phyloP scores from a whole-genome alignment of 495 filamentous ascomycete species.

The Amniculicola lignicola region DNA sequence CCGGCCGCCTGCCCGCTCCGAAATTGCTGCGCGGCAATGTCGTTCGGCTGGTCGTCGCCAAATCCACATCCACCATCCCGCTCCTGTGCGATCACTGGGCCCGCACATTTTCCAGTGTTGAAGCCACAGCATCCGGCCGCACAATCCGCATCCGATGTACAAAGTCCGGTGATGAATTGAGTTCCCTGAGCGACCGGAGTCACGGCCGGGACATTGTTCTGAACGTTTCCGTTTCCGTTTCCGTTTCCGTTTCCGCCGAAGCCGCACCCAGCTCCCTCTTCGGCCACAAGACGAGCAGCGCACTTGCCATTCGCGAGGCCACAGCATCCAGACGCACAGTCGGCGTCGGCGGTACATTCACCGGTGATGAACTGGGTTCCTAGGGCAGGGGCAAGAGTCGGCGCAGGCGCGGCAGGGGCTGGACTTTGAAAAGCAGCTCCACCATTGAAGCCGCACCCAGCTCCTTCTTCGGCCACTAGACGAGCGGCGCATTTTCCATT shows the following conservation, averaged over 20 bases:
- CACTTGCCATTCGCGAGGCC: constrained; percentile 34
- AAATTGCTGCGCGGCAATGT: background rate
- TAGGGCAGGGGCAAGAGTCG: constrained; percentile 1
- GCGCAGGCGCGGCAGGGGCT: background rate
- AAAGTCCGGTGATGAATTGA: constrained; percentile 38
- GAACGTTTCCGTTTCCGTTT: background rate
- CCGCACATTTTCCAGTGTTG: constrained; percentile 37
- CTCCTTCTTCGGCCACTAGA: constrained; percentile 40
- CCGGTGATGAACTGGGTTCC: constrained; percentile 38
- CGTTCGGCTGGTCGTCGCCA: constrained; percentile 32
- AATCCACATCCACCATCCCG: constrained; percentile 43
- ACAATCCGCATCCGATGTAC: constrained; percentile 34
- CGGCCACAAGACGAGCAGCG: constrained; percentile 38
- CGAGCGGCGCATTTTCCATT: constrained; percentile 36
- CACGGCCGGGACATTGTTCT: constrained; percentile 22
- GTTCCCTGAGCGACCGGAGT: constrained; percentile 17
- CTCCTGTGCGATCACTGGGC: constrained; percentile 39
- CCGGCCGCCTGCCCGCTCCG: background rate
- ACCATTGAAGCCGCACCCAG: constrained; percentile 40
- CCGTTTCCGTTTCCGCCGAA: background rate
- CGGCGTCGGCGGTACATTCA: constrained; percentile 24
- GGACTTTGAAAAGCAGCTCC: background rate
- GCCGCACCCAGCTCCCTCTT: constrained; percentile 29
- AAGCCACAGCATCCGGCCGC: constrained; percentile 35
- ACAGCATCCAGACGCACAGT: constrained; percentile 33